Evolutionary conservation across 140 eudicot genomes (phyloP), one percentile per base, ranked within the genome.

Genomic region (Bidens hawaiensis): DNA sequence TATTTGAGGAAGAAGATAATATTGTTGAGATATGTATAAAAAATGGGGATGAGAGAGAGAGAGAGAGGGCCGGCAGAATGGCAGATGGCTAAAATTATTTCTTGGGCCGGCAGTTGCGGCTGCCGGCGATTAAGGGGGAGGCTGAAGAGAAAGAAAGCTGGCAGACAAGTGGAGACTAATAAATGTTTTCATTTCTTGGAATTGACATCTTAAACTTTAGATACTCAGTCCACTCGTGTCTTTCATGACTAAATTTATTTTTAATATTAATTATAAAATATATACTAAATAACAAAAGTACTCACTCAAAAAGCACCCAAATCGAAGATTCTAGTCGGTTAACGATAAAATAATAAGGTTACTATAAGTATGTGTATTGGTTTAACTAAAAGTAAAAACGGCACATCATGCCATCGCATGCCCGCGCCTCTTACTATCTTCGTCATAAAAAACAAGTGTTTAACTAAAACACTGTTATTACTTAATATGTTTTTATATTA

Each of bases 151-250:
- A 26, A n/a, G n/a, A n/a, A n/a, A n/a, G n/a, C n/a, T n/a, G 3
- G 64, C 4, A 7, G 45, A 54, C 55, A 41, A 25, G 24, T 25
- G 38, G 31, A 25, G 64, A 47, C 47, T 40, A 60, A 58, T 74
- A 74, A 74, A 74, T 74, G 69, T 55, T 48, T 65, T 47, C 73
- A 65, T 57, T 5, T 65, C 58, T 65, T 58, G 79, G 79, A 66
- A 14, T 49, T 14, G 23, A 57, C 42, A 51, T 34, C 42, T 67
- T 67, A 38, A 58, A 60, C 79, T 74, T 67, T 50, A 67, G 79
- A 60, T 49, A 50, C 79, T 74, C 79, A 74, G 79, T 49, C 74
- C 51, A 12, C 74, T 74, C 79, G 60, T 74, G 69, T 74, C 42
- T 60, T 74, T 67, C 61, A 26, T 74, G 26, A 36, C 22, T 14